Evolutionary conservation across 169 alveolate species (phyloP), one percentile per base, ranked within the genome.

Genomic region (Eimeria praecox): DNA sequence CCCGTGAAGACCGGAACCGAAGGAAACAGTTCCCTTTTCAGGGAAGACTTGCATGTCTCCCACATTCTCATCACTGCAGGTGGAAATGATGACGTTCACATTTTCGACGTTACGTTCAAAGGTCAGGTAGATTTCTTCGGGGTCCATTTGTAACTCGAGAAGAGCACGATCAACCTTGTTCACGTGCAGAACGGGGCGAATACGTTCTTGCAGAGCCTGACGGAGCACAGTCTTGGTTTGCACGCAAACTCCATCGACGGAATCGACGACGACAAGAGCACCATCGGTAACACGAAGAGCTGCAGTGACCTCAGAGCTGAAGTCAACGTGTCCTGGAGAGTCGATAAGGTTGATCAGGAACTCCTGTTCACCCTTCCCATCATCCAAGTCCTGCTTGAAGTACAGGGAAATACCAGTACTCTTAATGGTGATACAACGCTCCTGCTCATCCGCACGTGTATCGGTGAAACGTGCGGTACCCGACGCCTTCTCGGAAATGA

Each of bases 311-410:
- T 99, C 99, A 20, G 99, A 99, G 42, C 99, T 98, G 99, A 99
- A 99, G 98, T 99, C 99, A 90, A 99, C 99, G 98, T 99, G 99
- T 52, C 99, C 99, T 71, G 99, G 99, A 20, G 99, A 99, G 96
- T 99, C 99, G 97, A 99, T 99, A 95, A 99, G 98, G 98, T 99
- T 99, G 97, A 99, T 99, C 75, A 99, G 98, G 97, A 98, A 99
- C 66, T 99, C 99, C 95, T 97, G 98, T 49, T 94, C 91, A 46
- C 98, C 98, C 56, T 94, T 95, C 95, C 98, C 90, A 89, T 98
- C 99, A 49, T 99, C 99, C 56, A 98, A 95, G 92, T 99, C 99
- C 92, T 98, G 99, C 97, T 99, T 99, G 97, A 99, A 99, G 98
- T 99, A 99, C 98, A 99, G 98, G 71, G 99, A 99, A 94, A 99